Evolutionary conservation across 2,329 filamentous ascomycete genomes (phyloP).

Genomic region (Claviceps sorghi): DNA sequence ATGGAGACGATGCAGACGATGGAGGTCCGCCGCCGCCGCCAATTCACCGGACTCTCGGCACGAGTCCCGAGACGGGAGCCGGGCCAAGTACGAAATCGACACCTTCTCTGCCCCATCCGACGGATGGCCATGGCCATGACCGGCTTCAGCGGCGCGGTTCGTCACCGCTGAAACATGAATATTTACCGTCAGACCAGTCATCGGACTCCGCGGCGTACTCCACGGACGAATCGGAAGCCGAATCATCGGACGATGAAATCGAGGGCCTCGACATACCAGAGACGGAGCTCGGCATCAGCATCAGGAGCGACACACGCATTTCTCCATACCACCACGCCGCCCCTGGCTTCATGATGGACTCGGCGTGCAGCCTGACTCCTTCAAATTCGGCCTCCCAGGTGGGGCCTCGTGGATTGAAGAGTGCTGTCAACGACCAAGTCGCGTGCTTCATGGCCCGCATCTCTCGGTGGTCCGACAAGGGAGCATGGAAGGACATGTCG

Average conservation of each 20-base stretch:
- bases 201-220: constrained; percentile 40
- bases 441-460: constrained; percentile 38
- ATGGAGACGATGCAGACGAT: too few species aligned
- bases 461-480: constrained; percentile 48
- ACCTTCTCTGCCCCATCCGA: constrained; percentile 10
- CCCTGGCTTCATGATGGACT: constrained; percentile 27
- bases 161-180: constrained; percentile 93
- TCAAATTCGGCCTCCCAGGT: constrained; percentile 73
- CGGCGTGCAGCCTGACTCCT: constrained; percentile 52
- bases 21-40: constrained; percentile 43
- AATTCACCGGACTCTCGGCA: constrained; percentile 32
- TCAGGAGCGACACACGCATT: constrained; percentile 22
- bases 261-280: constrained; percentile 47
- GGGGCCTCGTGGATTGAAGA: constrained; percentile 34
- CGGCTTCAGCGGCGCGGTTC: constrained; percentile 59
- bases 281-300: constrained; percentile 43
- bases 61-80: constrained; percentile 16
- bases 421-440: constrained; percentile 25
- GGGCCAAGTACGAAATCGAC: constrained; percentile 4
- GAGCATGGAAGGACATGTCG: constrained; percentile 44
- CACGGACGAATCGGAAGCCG: constrained; percentile 33
- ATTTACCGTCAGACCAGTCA: constrained; percentile 64
- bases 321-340: constrained; percentile 17
- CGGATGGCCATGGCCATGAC: constrained; percentile 28
- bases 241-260: constrained; percentile 39